Evolutionary conservation across 441 rosid species (phyloP).

Genomic region (Jatropha multifida): DNA sequence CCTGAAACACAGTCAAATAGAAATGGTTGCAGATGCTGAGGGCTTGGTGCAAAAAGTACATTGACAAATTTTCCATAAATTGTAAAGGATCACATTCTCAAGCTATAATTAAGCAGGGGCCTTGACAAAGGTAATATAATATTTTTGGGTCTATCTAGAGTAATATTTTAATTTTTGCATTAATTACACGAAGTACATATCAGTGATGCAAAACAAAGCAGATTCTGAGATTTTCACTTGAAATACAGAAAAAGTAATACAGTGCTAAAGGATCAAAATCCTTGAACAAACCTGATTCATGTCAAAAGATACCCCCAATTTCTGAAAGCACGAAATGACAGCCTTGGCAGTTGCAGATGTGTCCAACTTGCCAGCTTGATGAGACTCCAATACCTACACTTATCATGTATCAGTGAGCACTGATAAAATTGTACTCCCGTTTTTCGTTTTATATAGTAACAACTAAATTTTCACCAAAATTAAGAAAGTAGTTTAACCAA

Average conservation of each 20-base stretch:
- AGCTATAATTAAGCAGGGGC: neutral
- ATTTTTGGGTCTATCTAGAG: neutral
- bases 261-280: neutral
- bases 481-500: too few relatives aligned
- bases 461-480: too few relatives aligned
- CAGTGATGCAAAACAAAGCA: neutral
- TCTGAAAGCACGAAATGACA: conserved; percentile 84
- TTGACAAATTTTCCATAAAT: neutral
- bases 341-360: conserved; percentile 94
- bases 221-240: neutral
- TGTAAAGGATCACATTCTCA: neutral
- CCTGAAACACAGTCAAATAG: neutral
- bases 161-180: neutral
- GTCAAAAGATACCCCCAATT: conserved; percentile 77
- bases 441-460: too few relatives aligned
- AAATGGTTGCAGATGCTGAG: neutral
- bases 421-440: neutral
- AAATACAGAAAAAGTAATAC: neutral
- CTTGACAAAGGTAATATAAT: neutral
- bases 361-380: conserved; percentile 86
- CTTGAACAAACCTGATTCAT: conserved; percentile 55
- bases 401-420: conserved; percentile 9
- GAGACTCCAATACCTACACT: conserved; percentile 89
- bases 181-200: neutral
- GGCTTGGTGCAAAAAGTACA: neutral